Percentiles rank a stretch among this genome's conserved stretches.
Conservation (phyloP, 2,329 filamentous ascomycete genomes). For the Fusarium torreyae region DNA sequence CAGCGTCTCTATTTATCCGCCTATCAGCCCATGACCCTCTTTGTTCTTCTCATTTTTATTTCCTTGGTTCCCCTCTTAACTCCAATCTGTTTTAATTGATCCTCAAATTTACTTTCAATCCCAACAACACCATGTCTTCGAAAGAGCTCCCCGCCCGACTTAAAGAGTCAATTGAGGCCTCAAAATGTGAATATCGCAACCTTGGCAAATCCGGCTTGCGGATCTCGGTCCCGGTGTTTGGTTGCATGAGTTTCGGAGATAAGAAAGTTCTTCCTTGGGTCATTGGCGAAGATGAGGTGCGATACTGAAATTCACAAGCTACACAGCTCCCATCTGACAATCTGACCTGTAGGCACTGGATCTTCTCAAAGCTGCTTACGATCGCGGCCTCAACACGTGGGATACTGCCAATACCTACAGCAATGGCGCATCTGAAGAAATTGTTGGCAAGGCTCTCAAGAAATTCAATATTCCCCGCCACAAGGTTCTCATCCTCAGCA, state of each 20-base stretch:
- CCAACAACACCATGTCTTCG: constrained; percentile 10
- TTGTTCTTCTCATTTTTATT: neutral
- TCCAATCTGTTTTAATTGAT: neutral
- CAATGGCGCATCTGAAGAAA: constrained; percentile 32
- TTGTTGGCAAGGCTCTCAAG: constrained; percentile 35
- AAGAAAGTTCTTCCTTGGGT: constrained; percentile 35
- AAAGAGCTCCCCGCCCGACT: constrained; percentile 26
- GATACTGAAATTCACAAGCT: accelerated
- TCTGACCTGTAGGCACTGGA: neutral
- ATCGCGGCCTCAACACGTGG: constrained; percentile 39
- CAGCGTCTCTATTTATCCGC: constrained; percentile 16
- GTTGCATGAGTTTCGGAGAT: constrained; percentile 40
- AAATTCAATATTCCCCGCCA: constrained; percentile 36
- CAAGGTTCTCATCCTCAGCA: constrained; percentile 36
- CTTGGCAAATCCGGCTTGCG: constrained; percentile 24
- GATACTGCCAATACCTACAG: constrained; percentile 40
- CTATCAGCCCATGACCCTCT: neutral
- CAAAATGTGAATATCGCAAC: constrained; percentile 41
- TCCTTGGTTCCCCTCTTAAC: neutral
- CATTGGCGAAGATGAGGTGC: constrained; percentile 32
- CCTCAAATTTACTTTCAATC: no score
- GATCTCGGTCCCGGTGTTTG: constrained; percentile 29
- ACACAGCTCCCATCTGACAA: neutral
- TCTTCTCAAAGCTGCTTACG: constrained; percentile 39
- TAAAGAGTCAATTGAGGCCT: constrained; percentile 29